Base-by-base conservation (phyloP, 257 asterid species). In the Penstemon newberryi region DNA sequence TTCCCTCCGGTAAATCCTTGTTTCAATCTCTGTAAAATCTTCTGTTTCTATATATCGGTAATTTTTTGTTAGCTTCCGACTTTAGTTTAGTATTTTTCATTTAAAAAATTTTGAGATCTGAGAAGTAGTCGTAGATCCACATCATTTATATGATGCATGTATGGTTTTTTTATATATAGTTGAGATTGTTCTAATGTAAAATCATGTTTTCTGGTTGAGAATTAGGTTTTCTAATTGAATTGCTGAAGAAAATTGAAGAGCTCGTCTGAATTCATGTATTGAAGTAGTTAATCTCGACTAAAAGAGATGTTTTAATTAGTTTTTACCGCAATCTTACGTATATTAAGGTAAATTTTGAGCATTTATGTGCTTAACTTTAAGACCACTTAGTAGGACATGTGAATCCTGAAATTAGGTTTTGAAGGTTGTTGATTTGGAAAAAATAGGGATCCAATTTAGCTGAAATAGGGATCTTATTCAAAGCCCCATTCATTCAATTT, bases 71-170 rank as follows among this genome's bases (percentile, higher is more conserved):
- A 25, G 8, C 52, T 13, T 33, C 9, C 5, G 56, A 66, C 56
- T 5, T 25, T 10, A 5, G 19, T 52, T 59, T 65, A 6, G n/a
- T 38, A 7, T 42, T 41, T 65, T 25, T 46, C 8, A n/a, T 63
- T 39, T 6, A 63, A 66, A 56, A 59, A 19, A 38, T 68, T 68
- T 66, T 59, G 51, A 79, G 83, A 83, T 83, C 83, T 77, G 81
- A 62, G 67, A 52, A 55, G 25, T 38, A 56, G 51, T 56, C 62
- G 41, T 75, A 66, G 83, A 83, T 83, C 87, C 72, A 56, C 51
- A 46, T 49, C 54, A 15, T 70, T 67, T 37, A 43, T 60, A 65
- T 37, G 33, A 1, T 41, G 61, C 55, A 39, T 60, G 66, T 15
- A 3, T 12, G 43, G 2, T 25, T 25, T 54, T 13, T 25, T 64